Percentiles rank a stretch among this genome's conserved stretches.
phyloP scores from a whole-genome alignment of 1,139 yeast genomes.

The Protomyces pachydermus region DNA sequence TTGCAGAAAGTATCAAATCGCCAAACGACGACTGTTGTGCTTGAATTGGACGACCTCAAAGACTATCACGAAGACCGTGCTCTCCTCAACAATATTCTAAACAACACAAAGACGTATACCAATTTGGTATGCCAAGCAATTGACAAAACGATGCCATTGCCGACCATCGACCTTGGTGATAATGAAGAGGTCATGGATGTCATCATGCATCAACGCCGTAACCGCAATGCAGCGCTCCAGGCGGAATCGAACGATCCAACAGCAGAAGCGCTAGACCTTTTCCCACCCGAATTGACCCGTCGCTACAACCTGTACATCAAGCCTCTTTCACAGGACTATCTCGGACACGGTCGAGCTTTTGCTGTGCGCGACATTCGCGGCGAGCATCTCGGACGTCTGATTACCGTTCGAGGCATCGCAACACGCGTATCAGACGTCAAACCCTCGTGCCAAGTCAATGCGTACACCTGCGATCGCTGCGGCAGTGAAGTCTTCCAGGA shows the following conservation, averaged over 20 bases:
- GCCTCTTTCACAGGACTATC: conserved; percentile 54
- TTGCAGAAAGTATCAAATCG: conserved; percentile 75
- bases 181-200: conserved; percentile 91
- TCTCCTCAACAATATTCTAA: conserved; percentile 56
- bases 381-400: conserved; percentile 70
- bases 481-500: conserved; percentile 97
- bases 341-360: conserved; percentile 52
- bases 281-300: conserved; percentile 82
- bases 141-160: conserved; percentile 78
- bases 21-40: conserved; percentile 57
- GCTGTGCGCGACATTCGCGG: conserved; percentile 92
- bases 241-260: conserved; percentile 51
- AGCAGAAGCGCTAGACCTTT: conserved; percentile 42
- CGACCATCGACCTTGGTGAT: conserved; percentile 70
- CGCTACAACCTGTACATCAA: conserved; percentile 81
- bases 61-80: conserved; percentile 37
- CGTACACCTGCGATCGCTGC: conserved; percentile 96
- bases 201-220: conserved; percentile 79
- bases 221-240: conserved; percentile 69
- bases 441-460: conserved; percentile 84
- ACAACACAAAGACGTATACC: conserved; percentile 71
- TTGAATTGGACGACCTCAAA: conserved; percentile 81
- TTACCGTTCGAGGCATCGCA: conserved; percentile 89
- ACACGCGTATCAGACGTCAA: conserved; percentile 95
- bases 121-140: conserved; percentile 71